Percentiles rank a stretch among this genome's conserved stretches.
Evolutionary conservation across 2,329 filamentous ascomycete species (phyloP).

Genomic region (Fusarium pilosicola): DNA sequence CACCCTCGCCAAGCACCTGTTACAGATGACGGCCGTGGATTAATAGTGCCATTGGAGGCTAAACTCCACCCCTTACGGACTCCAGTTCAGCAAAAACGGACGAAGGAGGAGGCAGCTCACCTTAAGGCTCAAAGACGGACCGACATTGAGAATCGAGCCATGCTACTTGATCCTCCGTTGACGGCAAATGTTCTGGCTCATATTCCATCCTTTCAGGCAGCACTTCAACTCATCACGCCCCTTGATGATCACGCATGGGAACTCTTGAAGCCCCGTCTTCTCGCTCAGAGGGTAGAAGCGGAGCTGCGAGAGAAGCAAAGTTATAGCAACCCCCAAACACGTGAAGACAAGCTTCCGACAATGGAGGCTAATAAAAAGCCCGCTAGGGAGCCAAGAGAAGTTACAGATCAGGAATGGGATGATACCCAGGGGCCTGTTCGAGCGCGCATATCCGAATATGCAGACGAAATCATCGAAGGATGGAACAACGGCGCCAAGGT

Average conservation of each 20-base stretch:
- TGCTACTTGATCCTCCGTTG: conserved; percentile 73
- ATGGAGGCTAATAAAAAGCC: not conserved
- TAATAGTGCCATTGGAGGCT: conserved; percentile 1
- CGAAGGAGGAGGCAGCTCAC: conserved; percentile 69
- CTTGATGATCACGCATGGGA: conserved; percentile 77
- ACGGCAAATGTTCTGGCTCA: conserved; percentile 69
- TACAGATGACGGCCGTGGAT: conserved; percentile 7
- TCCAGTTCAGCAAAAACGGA: conserved; percentile 57
- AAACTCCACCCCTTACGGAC: not conserved
- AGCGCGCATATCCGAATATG: conserved; percentile 70
- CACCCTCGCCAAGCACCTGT: not conserved
- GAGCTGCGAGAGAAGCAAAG: conserved; percentile 64
- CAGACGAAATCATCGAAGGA: conserved; percentile 74
- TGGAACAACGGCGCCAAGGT: conserved; percentile 74
- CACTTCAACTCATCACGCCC: conserved; percentile 74
- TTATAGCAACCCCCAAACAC: conserved; percentile 44
- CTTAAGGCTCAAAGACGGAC: conserved; percentile 71
- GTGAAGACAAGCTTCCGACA: conserved; percentile 47
- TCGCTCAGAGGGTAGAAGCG: conserved; percentile 73
- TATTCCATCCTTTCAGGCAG: conserved; percentile 79
- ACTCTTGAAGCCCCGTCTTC: conserved; percentile 71
- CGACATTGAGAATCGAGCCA: conserved; percentile 78
- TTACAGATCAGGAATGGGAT: conserved; percentile 76
- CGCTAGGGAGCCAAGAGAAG: conserved; percentile 55
- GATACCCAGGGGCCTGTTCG: conserved; percentile 74